Base-by-base conservation (phyloP, 768 basidiomycete genomes). In the Lactarius pseudohatsudake region DNA sequence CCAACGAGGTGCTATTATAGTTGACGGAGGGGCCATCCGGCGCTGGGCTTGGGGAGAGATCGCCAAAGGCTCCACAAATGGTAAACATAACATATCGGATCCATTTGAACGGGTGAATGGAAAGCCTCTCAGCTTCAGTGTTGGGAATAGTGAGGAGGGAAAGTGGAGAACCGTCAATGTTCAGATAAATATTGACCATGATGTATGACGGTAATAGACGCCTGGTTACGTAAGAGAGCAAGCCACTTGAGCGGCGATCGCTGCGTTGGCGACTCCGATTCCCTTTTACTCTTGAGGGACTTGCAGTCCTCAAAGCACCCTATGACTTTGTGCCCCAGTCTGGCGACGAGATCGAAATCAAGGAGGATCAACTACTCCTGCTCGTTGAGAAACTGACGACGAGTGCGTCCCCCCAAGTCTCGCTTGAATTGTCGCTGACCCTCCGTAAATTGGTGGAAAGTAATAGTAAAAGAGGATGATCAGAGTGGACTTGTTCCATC, bases 271-370 rank as follows among this genome's bases (percentile, higher is more conserved):
- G 30, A 18, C 32, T 7, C 30, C 9, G 1, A 57, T 36, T 30
- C 56, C 60, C 47, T 50, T 40, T 40, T 40, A 4, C 15, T 5
- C 10, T 40, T 40, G 85, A 75, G 84, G 64, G 74, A 79, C 80
- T 94, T 66, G 92, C 91, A 58, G 85, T 96, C 65, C 89, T 94
- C 81, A 95, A 91, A 78, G 96, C 89, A 18, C 86, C 92, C n/a
- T 99, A 97, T 76, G 92, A 94, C 80, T 99, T 98, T 76, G 82
- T 84, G 13, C 89, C 91, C 7, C 90, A 92, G 76, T 89, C 93
- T 30, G 91, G 93, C 64, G 96, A 96, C 70, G 96, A 98, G 76
- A 85, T 99, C 70, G 79, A 88, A 16, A 85, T 98, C 77, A 88
- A 86, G 73, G 96, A 98, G 80, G 87, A 90, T 78, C 91, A 96